These are phyloP conservation scores for Phytophthora tubulina DNA, from an alignment of 352 stramenopile genomes.

Conservation along the genomic window DNA sequence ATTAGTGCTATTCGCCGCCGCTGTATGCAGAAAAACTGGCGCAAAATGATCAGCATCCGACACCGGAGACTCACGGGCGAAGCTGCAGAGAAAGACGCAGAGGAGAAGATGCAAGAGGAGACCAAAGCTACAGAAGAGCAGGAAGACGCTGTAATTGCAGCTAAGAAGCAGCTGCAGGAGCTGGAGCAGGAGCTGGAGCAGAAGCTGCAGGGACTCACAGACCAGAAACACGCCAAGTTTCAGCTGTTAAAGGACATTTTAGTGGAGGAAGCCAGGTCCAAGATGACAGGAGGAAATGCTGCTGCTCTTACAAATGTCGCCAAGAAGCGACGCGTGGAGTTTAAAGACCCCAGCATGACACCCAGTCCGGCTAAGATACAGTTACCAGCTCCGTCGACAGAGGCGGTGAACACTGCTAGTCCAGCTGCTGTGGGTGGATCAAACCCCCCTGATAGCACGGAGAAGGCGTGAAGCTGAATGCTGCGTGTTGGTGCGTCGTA, in stretches of 20 bases:
- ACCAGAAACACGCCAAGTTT: constrained; percentile 83
- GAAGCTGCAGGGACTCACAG: constrained; percentile 58
- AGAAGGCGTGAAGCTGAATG: constrained; percentile 18
- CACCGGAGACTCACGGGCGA: constrained; percentile 44
- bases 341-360: constrained; percentile 26
- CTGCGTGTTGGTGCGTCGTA: constrained; percentile 22
- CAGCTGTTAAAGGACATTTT: constrained; percentile 79
- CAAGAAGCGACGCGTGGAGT: constrained; percentile 55
- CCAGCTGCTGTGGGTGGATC: constrained; percentile 7
- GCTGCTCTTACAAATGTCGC: neutral
- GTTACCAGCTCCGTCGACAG: constrained; percentile 14
- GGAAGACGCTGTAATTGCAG: constrained; percentile 29
- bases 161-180: constrained; percentile 53
- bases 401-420: constrained; percentile 4
- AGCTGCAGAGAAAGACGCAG: constrained; percentile 17
- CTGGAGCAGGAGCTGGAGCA: constrained; percentile 65
- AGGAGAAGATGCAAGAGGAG: constrained; percentile 14
- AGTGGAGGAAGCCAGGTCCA: constrained; percentile 68
- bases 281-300: constrained; percentile 35
- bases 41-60: constrained; percentile 72
- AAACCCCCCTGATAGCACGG: constrained; percentile 3
- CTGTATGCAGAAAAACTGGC: constrained; percentile 87
- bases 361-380: constrained; percentile 37
- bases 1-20: constrained; percentile 67
- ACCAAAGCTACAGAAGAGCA: constrained; percentile 37